Percentiles rank a stretch among this genome's conserved stretches.
Evolutionary conservation across 1,284 basidiomycete species (phyloP).

Genomic region (Trichosporon sp.): DNA sequence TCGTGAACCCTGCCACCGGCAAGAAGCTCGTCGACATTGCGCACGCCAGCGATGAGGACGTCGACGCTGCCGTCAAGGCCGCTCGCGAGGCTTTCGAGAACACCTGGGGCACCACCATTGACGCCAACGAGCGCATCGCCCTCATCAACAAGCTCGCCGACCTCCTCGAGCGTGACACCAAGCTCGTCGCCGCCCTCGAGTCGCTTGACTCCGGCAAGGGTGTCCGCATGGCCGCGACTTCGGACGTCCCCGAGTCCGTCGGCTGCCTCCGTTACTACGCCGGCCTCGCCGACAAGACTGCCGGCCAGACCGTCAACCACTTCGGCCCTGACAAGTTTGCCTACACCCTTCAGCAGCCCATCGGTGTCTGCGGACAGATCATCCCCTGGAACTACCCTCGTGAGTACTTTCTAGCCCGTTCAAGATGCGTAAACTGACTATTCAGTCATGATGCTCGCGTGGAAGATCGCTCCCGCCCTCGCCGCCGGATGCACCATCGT

Average conservation of each 20-base stretch:
- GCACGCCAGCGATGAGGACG: conserved; percentile 54
- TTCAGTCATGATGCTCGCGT: conserved; percentile 70
- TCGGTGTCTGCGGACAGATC: conserved; percentile 87
- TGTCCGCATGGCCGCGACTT: conserved; percentile 68
- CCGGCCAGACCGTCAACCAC: conserved; percentile 49
- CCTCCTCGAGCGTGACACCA: conserved; percentile 73
- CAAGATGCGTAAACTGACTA: neutral
- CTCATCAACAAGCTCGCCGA: conserved; percentile 80
- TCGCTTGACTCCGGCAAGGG: conserved; percentile 80
- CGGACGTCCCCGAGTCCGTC: conserved; percentile 76
- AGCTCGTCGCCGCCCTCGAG: conserved; percentile 66
- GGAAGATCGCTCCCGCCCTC: conserved; percentile 86
- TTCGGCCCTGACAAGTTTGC: conserved; percentile 61
- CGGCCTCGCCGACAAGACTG: conserved; percentile 61
- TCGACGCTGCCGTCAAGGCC: conserved; percentile 73
- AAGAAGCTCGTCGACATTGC: conserved; percentile 41
- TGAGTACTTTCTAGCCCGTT: no score
- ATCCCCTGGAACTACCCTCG: conserved; percentile 44
- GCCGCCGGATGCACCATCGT: conserved; percentile 55
- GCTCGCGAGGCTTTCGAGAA: conserved; percentile 76
- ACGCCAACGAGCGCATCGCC: conserved; percentile 71
- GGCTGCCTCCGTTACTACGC: conserved; percentile 75
- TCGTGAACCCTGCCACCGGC: conserved; percentile 54
- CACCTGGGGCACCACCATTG: conserved; percentile 82
- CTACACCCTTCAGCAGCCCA: conserved; percentile 84